These are phyloP conservation scores for thale cress (Arabidopsis thaliana) DNA, from an alignment of 345 rosid genomes.

Conservation along the genomic window TAIR10.1 NC_003074.8:6319001-6319500, in stretches of 20 bases:
- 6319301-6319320: neutral
- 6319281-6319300: neutral
- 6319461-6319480: neutral
- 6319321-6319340: neutral
- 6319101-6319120: constrained; percentile 55
- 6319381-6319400: too few relatives aligned
- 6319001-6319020: constrained; percentile 44
- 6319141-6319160: constrained; percentile 65
- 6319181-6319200: constrained; percentile 69
- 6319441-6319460: neutral
- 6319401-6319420: too few relatives aligned
- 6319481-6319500: neutral
- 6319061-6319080: constrained; percentile 42
- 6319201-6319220: constrained; percentile 63
- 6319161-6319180: constrained; percentile 74
- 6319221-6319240: constrained; percentile 59
- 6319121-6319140: constrained; percentile 81
- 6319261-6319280: constrained; percentile 64
- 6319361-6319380: neutral
- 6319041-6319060: constrained; percentile 26
- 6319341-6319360: neutral
- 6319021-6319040: constrained; percentile 34
- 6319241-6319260: constrained; percentile 94
- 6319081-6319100: constrained; percentile 45
- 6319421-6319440: neutral